Evolutionary conservation across 2,329 filamentous ascomycete species (phyloP).

Genomic region (Colletotrichum cuscutae): DNA sequence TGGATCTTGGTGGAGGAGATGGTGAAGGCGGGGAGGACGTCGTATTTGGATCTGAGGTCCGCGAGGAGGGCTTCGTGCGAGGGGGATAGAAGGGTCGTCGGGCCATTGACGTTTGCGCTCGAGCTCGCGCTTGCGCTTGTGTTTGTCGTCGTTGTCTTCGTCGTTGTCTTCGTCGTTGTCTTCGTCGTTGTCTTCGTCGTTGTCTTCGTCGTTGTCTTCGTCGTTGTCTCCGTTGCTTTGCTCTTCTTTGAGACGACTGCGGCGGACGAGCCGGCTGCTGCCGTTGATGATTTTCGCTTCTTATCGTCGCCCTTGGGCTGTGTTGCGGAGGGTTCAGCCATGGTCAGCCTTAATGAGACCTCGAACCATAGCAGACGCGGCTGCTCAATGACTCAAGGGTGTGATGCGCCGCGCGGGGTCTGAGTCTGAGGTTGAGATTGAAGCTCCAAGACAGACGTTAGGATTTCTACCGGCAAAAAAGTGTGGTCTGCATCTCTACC

Average conservation of each 20-base stretch:
- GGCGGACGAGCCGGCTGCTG: background rate
- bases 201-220: background rate
- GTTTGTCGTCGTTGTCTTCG: background rate
- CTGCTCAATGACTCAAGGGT: slow-evolving; percentile 1
- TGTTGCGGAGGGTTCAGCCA: background rate
- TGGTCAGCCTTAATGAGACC: background rate
- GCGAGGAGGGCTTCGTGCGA: slow-evolving; percentile 55
- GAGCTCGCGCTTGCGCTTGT: background rate
- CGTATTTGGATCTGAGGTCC: slow-evolving; percentile 57
- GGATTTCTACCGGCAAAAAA: slow-evolving; percentile 7
- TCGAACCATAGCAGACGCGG: slow-evolving; percentile 2
- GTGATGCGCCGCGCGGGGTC: background rate
- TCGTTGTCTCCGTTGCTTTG: background rate
- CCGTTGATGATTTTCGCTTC: slow-evolving; percentile 25
- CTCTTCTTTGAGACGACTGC: slow-evolving; percentile 24
- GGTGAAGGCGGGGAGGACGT: slow-evolving; percentile 63
- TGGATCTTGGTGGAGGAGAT: slow-evolving; percentile 70
- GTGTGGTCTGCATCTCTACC: slow-evolving; percentile 7
- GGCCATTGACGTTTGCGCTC: slow-evolving; percentile 10
- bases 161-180: too few species aligned
- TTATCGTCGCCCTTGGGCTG: slow-evolving; percentile 13
- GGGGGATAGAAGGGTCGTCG: slow-evolving; percentile 42
- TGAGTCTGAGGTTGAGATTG: background rate
- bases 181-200: too few species aligned
- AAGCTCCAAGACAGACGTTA: background rate